Evolutionary conservation across 2,329 filamentous ascomycete genomes (phyloP), one percentile per base, ranked within the genome.

Genomic region (Monosporascus ibericus): DNA sequence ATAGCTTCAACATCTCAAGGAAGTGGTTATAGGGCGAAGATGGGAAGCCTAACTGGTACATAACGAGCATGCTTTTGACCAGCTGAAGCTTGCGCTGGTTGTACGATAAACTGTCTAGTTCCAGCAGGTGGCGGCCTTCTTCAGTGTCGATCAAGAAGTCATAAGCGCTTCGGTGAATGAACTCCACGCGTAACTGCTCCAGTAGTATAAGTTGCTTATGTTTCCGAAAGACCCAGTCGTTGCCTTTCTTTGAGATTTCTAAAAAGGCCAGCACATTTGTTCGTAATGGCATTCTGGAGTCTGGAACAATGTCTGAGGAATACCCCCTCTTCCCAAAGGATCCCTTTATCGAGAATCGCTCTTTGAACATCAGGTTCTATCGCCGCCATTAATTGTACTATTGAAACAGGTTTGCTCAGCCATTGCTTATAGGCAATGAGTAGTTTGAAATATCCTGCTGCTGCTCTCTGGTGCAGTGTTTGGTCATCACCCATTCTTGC

Each of bases 141-240:
- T 53, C 37, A 11, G 44, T 53, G 30, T 51, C 42, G 17, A 30
- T 36, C 22, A 54, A 8, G 22, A 51, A 51, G 8, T 54, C 52
- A 30, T 49, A 51, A 8, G 52, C 52, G 24, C 49, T 48, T 9
- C 52, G 49, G 22, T 54, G 46, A 40, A 54, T 49, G 34, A 54
- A 54, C 25, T 22, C 22, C 14, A 54, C 40, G 5, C 9, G 4
- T 34, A 5, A 2, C 9, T 34, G 3, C 11, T 2, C 30, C 4
- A 5, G 5, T 4, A 9, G 4, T 0, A 1, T 34, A 34, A 34
- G 11, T 34, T 14, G 3, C 1, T 8, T 5, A 2, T 24, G 15
- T 17, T 39, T 6, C 6, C 15, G 3, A 46, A 27, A 1, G 38
- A 7, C 7, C 17, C 17, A 9, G 15, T 11, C 1, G 9, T 7